These are phyloP conservation scores for Tricholoma flavovirens DNA, from an alignment of 768 basidiomycete genomes.

Conservation along the genomic window DNA sequence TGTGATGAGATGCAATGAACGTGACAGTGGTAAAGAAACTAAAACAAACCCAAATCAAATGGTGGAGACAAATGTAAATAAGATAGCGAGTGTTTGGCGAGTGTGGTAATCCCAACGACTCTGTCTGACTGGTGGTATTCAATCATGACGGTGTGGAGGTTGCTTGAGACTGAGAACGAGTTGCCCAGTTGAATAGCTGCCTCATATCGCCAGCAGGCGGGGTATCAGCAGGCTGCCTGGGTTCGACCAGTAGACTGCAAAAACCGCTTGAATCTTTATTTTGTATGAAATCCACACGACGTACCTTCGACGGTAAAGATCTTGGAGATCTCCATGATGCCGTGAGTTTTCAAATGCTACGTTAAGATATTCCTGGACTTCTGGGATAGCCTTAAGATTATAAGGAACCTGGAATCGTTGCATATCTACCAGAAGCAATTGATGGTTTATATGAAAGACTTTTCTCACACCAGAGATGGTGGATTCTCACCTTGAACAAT, in stretches of 20 bases:
- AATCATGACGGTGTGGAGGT: slow-evolving; percentile 21
- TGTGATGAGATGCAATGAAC: slow-evolving; percentile 13
- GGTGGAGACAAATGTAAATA: slow-evolving; percentile 11
- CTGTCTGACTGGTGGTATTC: slow-evolving; percentile 55
- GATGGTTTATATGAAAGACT: background rate
- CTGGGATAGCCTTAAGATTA: slow-evolving; percentile 82
- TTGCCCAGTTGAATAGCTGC: slow-evolving; percentile 76
- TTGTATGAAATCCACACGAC: slow-evolving; percentile 13
- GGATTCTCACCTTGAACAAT: slow-evolving; percentile 65
- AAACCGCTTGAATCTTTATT: background rate
- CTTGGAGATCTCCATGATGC: slow-evolving; percentile 77
- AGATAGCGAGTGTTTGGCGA: slow-evolving; percentile 12
- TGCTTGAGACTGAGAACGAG: slow-evolving; percentile 44
- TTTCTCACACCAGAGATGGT: background rate
- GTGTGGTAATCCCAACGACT: slow-evolving; percentile 6
- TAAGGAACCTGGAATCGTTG: slow-evolving; percentile 88
- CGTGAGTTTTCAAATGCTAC: slow-evolving; percentile 70
- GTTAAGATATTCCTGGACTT: slow-evolving; percentile 77
- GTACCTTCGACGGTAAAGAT: slow-evolving; percentile 81
- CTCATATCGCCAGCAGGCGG: slow-evolving; percentile 64
- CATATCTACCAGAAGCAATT: slow-evolving; percentile 51
- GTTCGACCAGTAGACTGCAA: slow-evolving; percentile 72
- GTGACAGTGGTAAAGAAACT: too few relatives aligned
- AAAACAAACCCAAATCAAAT: too few relatives aligned
- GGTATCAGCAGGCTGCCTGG: slow-evolving; percentile 70